Evolutionary conservation across 768 basidiomycete genomes (phyloP).

Genomic region (Lactifluus piperatus): DNA sequence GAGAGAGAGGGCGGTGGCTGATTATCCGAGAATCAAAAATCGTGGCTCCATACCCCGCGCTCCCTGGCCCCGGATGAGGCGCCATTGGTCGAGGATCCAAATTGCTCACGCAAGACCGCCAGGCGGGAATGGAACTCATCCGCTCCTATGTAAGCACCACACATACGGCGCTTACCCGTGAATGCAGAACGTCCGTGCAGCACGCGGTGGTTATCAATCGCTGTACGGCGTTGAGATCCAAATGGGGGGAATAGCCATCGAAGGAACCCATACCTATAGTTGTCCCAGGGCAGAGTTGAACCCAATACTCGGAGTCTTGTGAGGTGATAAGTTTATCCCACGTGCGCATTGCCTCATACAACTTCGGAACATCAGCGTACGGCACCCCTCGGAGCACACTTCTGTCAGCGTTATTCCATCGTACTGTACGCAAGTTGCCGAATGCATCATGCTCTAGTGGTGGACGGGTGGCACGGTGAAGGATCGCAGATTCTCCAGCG

Average conservation of each 20-base stretch:
- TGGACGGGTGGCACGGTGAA: conserved; percentile 59
- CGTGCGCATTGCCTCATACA: conserved; percentile 71
- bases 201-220: conserved; percentile 89
- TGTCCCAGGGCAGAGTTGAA: conserved; percentile 80
- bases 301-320: conserved; percentile 85
- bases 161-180: conserved; percentile 81
- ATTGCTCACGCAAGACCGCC: conserved; percentile 55
- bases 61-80: not conserved
- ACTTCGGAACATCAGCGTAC: conserved; percentile 42
- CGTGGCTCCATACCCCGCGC: conserved; percentile 21
- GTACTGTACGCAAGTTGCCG: conserved; percentile 61
- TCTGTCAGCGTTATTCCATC: conserved; percentile 95
- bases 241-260: too few species aligned
- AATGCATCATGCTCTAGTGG: conserved; percentile 58
- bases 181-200: conserved; percentile 93
- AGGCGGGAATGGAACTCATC: conserved; percentile 87
- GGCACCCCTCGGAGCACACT: conserved; percentile 63
- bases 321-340: conserved; percentile 75
- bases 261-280: conserved; percentile 57
- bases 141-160: conserved; percentile 87
- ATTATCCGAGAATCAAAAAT: conserved; percentile 9
- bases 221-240: conserved; percentile 30
- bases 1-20: not conserved
- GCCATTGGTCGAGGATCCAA: conserved; percentile 28
- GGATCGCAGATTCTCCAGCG: conserved; percentile 57